phyloP scores from a whole-genome alignment of 495 filamentous ascomycete genomes.

The Penicillium manginii region DNA sequence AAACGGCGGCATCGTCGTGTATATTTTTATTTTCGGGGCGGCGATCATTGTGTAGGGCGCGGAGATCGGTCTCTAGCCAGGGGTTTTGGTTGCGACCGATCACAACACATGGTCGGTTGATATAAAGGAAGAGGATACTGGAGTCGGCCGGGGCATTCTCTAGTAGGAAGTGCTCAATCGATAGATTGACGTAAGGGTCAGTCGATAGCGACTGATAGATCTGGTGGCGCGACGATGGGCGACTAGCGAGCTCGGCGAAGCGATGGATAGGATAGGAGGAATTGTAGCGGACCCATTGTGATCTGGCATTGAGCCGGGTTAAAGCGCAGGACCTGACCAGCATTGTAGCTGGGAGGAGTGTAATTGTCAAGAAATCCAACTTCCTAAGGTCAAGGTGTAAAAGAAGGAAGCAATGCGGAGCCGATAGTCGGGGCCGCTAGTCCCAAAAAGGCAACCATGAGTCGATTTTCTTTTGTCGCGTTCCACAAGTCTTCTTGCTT shows the following conservation, averaged over 20 bases:
- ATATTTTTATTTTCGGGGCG: constrained; percentile 3
- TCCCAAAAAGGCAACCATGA: constrained; percentile 36
- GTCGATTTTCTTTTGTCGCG: constrained; percentile 31
- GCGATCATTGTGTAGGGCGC: constrained; percentile 50
- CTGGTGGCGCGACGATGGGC: constrained; percentile 56
- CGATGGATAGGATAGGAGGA: constrained; percentile 38
- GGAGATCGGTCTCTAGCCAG: constrained; percentile 86
- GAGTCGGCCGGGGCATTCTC: constrained; percentile 70
- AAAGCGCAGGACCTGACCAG: constrained; percentile 18
- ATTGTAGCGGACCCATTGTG: constrained; percentile 31
- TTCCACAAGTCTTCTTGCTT: too few species aligned
- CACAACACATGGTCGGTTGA: constrained; percentile 82
- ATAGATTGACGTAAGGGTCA: constrained; percentile 89
- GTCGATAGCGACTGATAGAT: constrained; percentile 76
- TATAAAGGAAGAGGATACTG: constrained; percentile 81
- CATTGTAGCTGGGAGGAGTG: constrained; percentile 13
- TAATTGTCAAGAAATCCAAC: neutral
- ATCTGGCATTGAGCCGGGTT: constrained; percentile 7
- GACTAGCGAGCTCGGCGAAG: constrained; percentile 49
- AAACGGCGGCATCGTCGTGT: constrained; percentile 44
- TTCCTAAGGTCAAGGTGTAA: neutral
- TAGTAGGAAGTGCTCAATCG: constrained; percentile 91
- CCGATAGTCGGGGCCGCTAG: constrained; percentile 41
- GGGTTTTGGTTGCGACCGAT: constrained; percentile 98
- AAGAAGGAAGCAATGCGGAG: constrained; percentile 1